These are phyloP conservation scores for Cryomyces antarcticus DNA, from an alignment of 495 filamentous ascomycete species.

Conservation along the genomic window DNA sequence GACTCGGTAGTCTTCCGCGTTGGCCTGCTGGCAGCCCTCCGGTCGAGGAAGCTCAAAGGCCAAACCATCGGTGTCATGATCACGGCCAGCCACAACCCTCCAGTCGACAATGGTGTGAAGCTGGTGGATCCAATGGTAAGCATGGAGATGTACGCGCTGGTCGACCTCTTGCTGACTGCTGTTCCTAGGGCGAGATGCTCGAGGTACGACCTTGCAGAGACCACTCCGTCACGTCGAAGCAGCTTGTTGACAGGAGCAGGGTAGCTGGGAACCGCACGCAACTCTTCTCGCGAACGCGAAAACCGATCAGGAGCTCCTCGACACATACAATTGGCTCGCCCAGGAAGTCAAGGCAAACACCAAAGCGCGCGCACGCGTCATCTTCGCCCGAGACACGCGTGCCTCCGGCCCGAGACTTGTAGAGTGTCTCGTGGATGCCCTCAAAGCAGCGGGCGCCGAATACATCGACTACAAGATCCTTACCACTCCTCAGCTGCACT, in stretches of 20 bases:
- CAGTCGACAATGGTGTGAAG: conserved; percentile 95
- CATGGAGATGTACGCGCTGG: conserved; percentile 13
- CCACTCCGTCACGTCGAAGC: not conserved
- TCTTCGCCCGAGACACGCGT: conserved; percentile 83
- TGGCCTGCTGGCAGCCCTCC: conserved; percentile 72
- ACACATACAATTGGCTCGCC: conserved; percentile 54
- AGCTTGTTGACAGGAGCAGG: conserved; percentile 16
- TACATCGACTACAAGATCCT: conserved; percentile 66
- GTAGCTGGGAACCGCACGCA: conserved; percentile 73
- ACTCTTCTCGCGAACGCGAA: conserved; percentile 72
- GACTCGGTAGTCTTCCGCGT: conserved; percentile 84
- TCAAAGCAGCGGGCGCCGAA: conserved; percentile 53
- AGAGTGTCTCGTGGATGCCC: conserved; percentile 49
- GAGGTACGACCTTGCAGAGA: conserved; percentile 38
- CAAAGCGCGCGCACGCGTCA: conserved; percentile 49
- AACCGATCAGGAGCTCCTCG: conserved; percentile 47
- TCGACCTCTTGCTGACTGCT: conserved; percentile 3
- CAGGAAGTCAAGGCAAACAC: conserved; percentile 54
- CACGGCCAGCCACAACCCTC: conserved; percentile 93
- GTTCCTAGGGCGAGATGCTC: conserved; percentile 72
- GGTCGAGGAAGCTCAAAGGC: conserved; percentile 69
- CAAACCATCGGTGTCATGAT: conserved; percentile 97
- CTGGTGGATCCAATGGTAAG: conserved; percentile 75
- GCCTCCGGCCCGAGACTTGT: conserved; percentile 75
- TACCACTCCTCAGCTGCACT: conserved; percentile 92